A percentile compares a stretch with the other conserved stretches of the same genome.
Conservation (phyloP, 306 rosid species). For the Malus sylvestris region DNA sequence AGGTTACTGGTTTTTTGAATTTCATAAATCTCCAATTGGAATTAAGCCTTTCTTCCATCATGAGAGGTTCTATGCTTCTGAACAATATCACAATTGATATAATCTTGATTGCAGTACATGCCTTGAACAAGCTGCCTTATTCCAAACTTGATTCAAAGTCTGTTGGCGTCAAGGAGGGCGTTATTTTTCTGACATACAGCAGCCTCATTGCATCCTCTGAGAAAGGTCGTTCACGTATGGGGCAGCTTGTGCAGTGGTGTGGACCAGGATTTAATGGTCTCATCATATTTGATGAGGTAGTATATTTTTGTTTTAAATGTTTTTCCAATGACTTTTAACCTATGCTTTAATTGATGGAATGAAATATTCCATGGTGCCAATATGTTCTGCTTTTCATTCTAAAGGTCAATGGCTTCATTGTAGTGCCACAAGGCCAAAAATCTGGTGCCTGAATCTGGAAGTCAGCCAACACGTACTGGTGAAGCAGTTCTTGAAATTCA, state of each 20-base stretch:
- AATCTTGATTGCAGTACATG: conserved; percentile 63
- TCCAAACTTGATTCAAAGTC: conserved; percentile 98
- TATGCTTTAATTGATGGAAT: conserved; percentile 1
- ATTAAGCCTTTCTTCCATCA: background rate
- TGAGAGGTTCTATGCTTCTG: background rate
- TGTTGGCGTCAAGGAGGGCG: conserved; percentile 86
- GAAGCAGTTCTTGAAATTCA: conserved; percentile 96
- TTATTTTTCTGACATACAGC: conserved; percentile 83
- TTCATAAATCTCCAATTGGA: background rate
- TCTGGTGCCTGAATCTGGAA: conserved; percentile 97
- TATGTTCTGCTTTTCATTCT: conserved; percentile 32
- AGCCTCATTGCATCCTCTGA: conserved; percentile 98
- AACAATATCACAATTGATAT: background rate
- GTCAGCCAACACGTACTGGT: conserved; percentile 98
- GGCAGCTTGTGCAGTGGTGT: conserved; percentile 97
- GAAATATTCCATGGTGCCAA: conserved; percentile 25
- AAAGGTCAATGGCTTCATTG: conserved; percentile 53
- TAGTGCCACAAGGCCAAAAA: conserved; percentile 99
- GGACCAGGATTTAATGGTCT: conserved; percentile 81
- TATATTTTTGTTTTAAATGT: background rate
- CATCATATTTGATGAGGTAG: conserved; percentile 84
- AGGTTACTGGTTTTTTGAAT: background rate
- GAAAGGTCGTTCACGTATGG: conserved; percentile 91
- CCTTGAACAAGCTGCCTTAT: conserved; percentile 98
- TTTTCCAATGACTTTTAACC: background rate